Evolutionary conservation across 78 protist genomes (phyloP), one percentile per base, ranked within the genome.

Genomic region (Pelomyxa schiedti): DNA sequence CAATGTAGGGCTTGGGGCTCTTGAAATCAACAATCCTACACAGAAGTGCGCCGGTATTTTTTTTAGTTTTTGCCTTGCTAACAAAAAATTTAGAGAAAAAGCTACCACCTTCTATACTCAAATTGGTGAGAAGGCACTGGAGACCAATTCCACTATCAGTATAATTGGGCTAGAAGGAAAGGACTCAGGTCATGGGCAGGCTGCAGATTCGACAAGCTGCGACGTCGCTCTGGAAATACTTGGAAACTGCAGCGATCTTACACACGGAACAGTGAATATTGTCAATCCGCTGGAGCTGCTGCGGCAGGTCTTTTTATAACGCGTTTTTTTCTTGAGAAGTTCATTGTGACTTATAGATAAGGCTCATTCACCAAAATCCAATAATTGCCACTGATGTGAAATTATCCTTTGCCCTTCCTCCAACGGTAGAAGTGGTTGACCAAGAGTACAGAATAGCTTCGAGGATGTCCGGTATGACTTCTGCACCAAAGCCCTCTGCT

Each of bases 1-100:
- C 1, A 90, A 90, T 76, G n/a, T 83, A 3, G 92, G 92, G 66
- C 0, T 88, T 0, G 92, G 92, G 24, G n/a, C 75, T 16, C 41
- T 69, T 8, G 89, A 84, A 26, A 22, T 30, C 0, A 69, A 3
- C 58, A 47, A 16, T 16, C 16, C 32, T 16, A 16, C 58, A 16
- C 58, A 47, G 58, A n/a, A n/a, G n/a, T n/a, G n/a, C n/a, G n/a
- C n/a, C n/a, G n/a, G n/a, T n/a, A n/a, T n/a, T n/a, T n/a, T n/a
- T n/a, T n/a, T n/a, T n/a, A n/a, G n/a, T n/a, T n/a, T n/a, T n/a
- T n/a, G n/a, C n/a, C n/a, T n/a, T n/a, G n/a, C n/a, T n/a, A n/a
- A n/a, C n/a, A n/a, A n/a, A n/a, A n/a, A n/a, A n/a, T 52, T 52
- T 24, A 16, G 58, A 30, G 28, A 65, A 22, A 39, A 39, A 28